Evolutionary conservation across 192 early-diverging fungal genomes (phyloP).

Genomic region (Mortierella hygrophila): DNA sequence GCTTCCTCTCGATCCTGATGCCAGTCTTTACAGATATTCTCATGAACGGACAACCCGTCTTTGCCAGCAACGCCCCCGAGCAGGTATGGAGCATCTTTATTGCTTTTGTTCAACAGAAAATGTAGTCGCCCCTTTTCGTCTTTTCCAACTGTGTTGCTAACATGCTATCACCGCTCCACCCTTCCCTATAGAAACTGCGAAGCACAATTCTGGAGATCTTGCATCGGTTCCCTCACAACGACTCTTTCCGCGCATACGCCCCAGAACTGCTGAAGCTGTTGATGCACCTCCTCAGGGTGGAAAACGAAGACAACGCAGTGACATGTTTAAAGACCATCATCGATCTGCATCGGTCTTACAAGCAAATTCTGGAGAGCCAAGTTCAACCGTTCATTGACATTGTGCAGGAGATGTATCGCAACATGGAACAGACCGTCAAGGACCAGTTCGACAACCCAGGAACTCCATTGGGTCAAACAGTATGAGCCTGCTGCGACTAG

Average conservation of each 20-base stretch:
- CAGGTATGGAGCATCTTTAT: slow-evolving; percentile 65
- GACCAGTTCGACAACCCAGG: slow-evolving; percentile 85
- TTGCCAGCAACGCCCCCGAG: slow-evolving; percentile 79
- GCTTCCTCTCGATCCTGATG: slow-evolving; percentile 82
- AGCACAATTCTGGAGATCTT: slow-evolving; percentile 92
- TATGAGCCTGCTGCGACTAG: slow-evolving; percentile 15
- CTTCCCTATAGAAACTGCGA: slow-evolving; percentile 80
- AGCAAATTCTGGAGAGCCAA: slow-evolving; percentile 84
- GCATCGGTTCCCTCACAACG: slow-evolving; percentile 91
- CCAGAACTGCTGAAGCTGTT: slow-evolving; percentile 80
- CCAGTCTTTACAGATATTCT: slow-evolving; percentile 88
- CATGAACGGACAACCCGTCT: slow-evolving; percentile 76
- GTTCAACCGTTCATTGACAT: slow-evolving; percentile 92
- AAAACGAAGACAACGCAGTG: slow-evolving; percentile 99
- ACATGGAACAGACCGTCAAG: slow-evolving; percentile 88
- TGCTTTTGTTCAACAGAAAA: background rate
- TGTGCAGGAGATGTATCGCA: slow-evolving; percentile 93
- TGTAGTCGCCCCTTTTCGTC: background rate
- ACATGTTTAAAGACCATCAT: slow-evolving; percentile 94
- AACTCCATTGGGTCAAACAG: slow-evolving; percentile 62
- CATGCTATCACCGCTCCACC: background rate
- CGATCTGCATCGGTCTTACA: slow-evolving; percentile 93
- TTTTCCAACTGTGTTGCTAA: background rate
- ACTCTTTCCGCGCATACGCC: slow-evolving; percentile 82
- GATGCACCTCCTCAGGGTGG: slow-evolving; percentile 83